Base-by-base conservation (phyloP, 305 asterid genomes). In the Fraxinus baroniana region DNA sequence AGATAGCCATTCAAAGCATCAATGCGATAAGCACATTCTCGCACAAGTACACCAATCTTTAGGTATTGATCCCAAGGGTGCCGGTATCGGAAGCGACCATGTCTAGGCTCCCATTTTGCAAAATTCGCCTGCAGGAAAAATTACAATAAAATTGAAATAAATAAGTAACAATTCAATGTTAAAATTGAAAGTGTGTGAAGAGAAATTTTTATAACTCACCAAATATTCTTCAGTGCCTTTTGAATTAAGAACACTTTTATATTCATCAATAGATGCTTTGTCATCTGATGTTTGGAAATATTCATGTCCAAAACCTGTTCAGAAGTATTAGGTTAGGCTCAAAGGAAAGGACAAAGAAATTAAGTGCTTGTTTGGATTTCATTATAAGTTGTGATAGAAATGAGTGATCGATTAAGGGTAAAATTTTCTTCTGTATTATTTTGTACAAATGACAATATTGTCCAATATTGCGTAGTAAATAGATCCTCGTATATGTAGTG, bases 21-120 rank as follows among this genome's bases (percentile, higher is more conserved):
- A 20, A 92, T 83, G 78, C 83, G 88, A 79, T 71, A 81, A 3
- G 95, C 93, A 52, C 97, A 93, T 82, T 90, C 87, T 80, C 95
- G 86, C 52, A 90, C 87, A 22, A 89, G 86, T 46, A 87, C 83
- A 75, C 97, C 92, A 44, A 88, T 80, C 66, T 91, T 87, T 20
- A 91, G 84, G 86, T 91, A 93, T 39, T 88, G 89, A 24, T 88
- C 83, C 97, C 95, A 93, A 13, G 95, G 97, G 7, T 90, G 94
- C 0, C 89, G 72, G 81, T 84, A 93, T 81, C 85, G 87, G 74
- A 93, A 91, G 77, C 84, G 84, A 7, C 94, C 95, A 44, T 93
- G 95, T 24, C 90, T 81, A 1, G 95, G 95, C 78, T 93, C 97
- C 97, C 97, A 93, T 86, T 83, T 89, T 10, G 93, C 97, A 39